Base-by-base conservation (phyloP, 345 rosid genomes). In the Citrus glauca region DNA sequence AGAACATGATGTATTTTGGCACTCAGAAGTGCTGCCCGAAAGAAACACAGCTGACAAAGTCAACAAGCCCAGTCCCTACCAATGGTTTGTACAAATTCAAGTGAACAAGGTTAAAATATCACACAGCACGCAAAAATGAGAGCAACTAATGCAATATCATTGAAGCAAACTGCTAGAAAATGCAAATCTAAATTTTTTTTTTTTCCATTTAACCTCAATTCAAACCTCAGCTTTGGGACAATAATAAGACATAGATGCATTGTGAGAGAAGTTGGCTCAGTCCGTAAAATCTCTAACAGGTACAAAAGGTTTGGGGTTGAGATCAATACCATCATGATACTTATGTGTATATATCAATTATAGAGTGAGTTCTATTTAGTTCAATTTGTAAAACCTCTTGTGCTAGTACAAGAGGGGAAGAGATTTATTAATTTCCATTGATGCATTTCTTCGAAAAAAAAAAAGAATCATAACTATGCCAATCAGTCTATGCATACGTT, bases 31-130 rank as follows among this genome's bases (percentile, higher is more conserved):
- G 55, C 56, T 38, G 45, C n/a, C n/a, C 22, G 75, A 67, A 64
- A 82, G 75, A 57, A 81, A 56, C 45, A 53, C 57, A 45, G 91
- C 80, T 24, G 86, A 84, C 32, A 86, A 75, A 5, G 91, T 79
- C 78, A 88, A 67, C 81, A 84, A 81, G 71, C 85, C 87, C 50
- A 88, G 81, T 10, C 88, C 91, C 89, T 86, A 80, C 89, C 89
- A 84, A 81, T 4, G 66, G 68, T 22, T 16, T 50, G 60, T 16
- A 64, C 33, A 61, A 80, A 64, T 27, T 28, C 69, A 69, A 73
- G 42, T 76, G 48, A 50, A 45, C 6, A 50, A 14, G 40, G n/a
- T 25, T 28, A 55, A 68, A 48, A 50, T 28, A 16, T 50, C 45
- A 66, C 45, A 66, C 17, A 13, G 50, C 5, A 19, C 2, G 0